Evolutionary conservation across 2,329 filamentous ascomycete species (phyloP).

Genomic region (Aureobasidium pullulans): DNA sequence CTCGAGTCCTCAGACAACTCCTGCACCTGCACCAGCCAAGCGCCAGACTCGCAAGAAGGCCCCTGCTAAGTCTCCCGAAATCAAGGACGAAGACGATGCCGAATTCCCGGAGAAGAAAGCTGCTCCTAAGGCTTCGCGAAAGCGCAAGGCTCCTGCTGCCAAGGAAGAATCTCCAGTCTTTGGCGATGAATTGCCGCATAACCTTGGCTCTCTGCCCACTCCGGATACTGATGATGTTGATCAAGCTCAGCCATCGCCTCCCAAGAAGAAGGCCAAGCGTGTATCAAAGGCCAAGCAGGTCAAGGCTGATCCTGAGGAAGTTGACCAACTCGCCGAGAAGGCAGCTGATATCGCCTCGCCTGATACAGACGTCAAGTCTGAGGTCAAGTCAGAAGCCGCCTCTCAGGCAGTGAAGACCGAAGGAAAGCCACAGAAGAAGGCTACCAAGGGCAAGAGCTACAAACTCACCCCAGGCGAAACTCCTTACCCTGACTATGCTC

Average conservation of each 20-base stretch:
- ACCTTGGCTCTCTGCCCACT: conserved; percentile 39
- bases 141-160: conserved; percentile 29
- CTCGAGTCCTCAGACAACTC: conserved; percentile 37
- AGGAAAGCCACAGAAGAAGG: conserved; percentile 30
- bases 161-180: conserved; percentile 22
- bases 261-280: conserved; percentile 12
- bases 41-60: conserved; percentile 20
- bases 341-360: conserved; percentile 13
- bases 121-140: conserved; percentile 24
- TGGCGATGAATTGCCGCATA: conserved; percentile 48
- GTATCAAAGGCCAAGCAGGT: conserved; percentile 11
- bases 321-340: conserved; percentile 15
- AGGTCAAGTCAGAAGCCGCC: neutral
- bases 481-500: conserved; percentile 61
- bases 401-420: neutral
- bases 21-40: conserved; percentile 24
- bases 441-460: conserved; percentile 35
- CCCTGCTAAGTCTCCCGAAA: conserved; percentile 3
- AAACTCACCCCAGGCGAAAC: conserved; percentile 43
- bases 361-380: conserved; percentile 14
- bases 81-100: conserved; percentile 19
- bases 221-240: conserved; percentile 21
- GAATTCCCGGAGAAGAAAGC: neutral
- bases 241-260: conserved; percentile 17
- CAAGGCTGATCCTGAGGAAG: conserved; percentile 17